Conservation (phyloP, 345 rosid species). For the Atalantia buxifolia region DNA sequence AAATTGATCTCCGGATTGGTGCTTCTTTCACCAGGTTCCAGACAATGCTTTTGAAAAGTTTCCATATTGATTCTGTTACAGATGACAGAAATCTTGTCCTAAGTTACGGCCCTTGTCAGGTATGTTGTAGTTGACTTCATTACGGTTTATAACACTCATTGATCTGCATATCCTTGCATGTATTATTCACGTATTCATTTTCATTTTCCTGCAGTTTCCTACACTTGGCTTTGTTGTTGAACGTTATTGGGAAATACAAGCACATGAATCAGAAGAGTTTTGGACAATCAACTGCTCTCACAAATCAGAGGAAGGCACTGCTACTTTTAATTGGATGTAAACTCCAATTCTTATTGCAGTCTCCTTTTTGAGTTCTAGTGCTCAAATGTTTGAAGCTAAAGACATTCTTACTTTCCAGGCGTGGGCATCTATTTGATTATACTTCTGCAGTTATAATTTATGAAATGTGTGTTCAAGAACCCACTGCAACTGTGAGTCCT, state of each 20-base stretch:
- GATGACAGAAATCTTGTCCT: slow-evolving; percentile 84
- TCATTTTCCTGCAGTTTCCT: slow-evolving; percentile 63
- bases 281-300: slow-evolving; percentile 92
- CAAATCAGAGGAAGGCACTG: slow-evolving; percentile 68
- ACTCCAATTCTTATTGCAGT: slow-evolving; percentile 9
- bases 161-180: slow-evolving; percentile 12
- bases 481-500: slow-evolving; percentile 77
- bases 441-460: slow-evolving; percentile 69
- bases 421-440: slow-evolving; percentile 91
- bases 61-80: slow-evolving; percentile 60
- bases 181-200: slow-evolving; percentile 9
- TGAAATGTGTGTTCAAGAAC: slow-evolving; percentile 93
- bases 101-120: slow-evolving; percentile 99
- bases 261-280: slow-evolving; percentile 96
- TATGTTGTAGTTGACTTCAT: slow-evolving; percentile 26
- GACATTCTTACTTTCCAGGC: slow-evolving; percentile 51
- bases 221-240: slow-evolving; percentile 96
- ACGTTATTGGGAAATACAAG: slow-evolving; percentile 90
- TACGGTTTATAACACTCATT: background rate
- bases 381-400: slow-evolving; percentile 7
- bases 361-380: slow-evolving; percentile 10
- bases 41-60: slow-evolving; percentile 80
- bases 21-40: slow-evolving; percentile 98
- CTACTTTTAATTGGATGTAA: slow-evolving; percentile 90
- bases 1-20: slow-evolving; percentile 95